Conservation (phyloP, 1,139 yeast species). For the Sugiyamaella sp. region DNA sequence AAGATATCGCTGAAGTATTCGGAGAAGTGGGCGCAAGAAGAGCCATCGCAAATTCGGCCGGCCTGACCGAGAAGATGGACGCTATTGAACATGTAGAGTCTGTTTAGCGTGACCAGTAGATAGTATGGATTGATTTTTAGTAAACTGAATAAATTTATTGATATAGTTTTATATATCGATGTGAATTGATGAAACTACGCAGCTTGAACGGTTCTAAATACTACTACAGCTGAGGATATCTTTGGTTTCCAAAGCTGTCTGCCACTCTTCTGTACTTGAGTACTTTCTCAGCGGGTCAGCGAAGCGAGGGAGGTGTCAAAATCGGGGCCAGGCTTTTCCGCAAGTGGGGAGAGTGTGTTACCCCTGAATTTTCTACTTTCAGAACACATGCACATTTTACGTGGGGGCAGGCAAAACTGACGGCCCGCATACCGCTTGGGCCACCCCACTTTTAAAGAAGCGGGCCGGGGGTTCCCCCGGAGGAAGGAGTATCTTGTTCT, state of each 20-base stretch:
- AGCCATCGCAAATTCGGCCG: constrained; percentile 33
- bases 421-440: not conserved
- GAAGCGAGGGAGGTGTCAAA: too few relatives aligned
- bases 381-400: not conserved
- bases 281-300: too few relatives aligned
- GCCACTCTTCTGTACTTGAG: too few relatives aligned
- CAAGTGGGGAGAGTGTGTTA: too few relatives aligned
- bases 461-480: not conserved
- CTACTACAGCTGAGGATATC: not conserved
- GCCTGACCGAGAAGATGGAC: constrained; percentile 9
- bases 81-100: constrained; percentile 10
- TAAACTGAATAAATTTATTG: not conserved
- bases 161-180: not conserved
- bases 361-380: not conserved
- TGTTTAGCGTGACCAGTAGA: constrained; percentile 1
- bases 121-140: constrained; percentile 2
- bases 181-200: too few relatives aligned
- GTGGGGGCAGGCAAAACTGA: not conserved
- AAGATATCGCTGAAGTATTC: constrained; percentile 53
- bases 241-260: too few relatives aligned
- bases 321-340: too few relatives aligned
- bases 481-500: not conserved
- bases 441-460: too few relatives aligned
- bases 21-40: constrained; percentile 47
- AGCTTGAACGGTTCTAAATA: not conserved